phyloP scores from a whole-genome alignment of 345 rosid genomes.

The Pistacia vera region DNA sequence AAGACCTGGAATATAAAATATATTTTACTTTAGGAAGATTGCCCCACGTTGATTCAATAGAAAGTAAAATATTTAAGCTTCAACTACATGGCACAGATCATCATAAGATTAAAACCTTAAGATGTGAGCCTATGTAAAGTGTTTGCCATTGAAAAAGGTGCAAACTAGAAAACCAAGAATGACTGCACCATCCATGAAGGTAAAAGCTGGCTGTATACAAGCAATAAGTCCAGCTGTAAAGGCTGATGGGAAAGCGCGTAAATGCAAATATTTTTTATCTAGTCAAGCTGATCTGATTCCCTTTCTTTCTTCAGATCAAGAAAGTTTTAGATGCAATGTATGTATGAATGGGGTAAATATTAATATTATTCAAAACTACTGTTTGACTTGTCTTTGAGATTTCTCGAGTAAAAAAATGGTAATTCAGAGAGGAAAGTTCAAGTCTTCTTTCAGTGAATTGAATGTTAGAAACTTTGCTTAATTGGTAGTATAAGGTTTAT shows the following conservation, averaged over 20 bases:
- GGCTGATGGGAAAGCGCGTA: neutral
- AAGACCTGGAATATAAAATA: constrained; percentile 45
- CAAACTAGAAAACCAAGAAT: constrained; percentile 5
- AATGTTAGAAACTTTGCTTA: neutral
- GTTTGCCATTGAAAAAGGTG: neutral
- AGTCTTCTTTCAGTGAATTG: neutral
- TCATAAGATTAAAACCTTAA: constrained; percentile 10
- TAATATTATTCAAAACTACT: neutral
- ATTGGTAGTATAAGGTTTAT: neutral
- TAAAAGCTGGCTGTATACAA: neutral
- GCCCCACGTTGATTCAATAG: constrained; percentile 12
- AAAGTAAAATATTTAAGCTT: constrained; percentile 2
- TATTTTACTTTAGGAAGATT: constrained; percentile 7
- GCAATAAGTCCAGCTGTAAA: constrained; percentile 25
- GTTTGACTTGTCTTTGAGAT: neutral
- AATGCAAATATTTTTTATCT: neutral
- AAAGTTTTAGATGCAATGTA: constrained; percentile 20
- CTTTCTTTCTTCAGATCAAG: neutral
- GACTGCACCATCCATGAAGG: neutral
- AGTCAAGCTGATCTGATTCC: neutral
- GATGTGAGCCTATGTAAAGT: neutral
- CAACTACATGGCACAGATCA: neutral
- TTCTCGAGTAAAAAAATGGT: too few relatives aligned
- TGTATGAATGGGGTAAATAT: neutral
- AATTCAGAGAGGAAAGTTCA: too few relatives aligned